phyloP scores from a whole-genome alignment of 2,329 filamentous ascomycete species.

The Epichloe aotearoae region DNA sequence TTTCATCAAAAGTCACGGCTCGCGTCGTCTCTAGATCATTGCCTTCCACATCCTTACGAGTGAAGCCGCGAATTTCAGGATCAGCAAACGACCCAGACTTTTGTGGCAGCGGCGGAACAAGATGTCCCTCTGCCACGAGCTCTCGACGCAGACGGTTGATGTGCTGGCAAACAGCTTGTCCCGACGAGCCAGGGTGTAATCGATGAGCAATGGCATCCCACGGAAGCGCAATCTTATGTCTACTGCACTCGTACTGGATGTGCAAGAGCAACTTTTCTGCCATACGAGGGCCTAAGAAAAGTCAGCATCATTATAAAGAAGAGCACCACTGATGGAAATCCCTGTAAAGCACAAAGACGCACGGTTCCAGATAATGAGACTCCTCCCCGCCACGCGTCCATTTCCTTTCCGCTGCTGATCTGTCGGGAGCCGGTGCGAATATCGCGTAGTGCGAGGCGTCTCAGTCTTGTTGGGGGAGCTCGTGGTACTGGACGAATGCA shows the following conservation, averaged over 20 bases:
- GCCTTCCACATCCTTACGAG: constrained; percentile 15
- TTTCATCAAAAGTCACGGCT: constrained; percentile 20
- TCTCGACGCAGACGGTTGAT: constrained; percentile 21
- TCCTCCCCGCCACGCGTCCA: constrained; percentile 21
- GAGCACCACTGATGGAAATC: too few species aligned
- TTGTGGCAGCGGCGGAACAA: constrained; percentile 24
- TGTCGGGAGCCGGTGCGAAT: constrained; percentile 14
- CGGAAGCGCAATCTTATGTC: constrained; percentile 20
- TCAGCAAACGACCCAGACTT: constrained; percentile 13
- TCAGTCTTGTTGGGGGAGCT: constrained; percentile 5
- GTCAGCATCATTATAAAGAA: too few species aligned
- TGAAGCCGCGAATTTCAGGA: constrained; percentile 19
- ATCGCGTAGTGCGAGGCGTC: constrained; percentile 9
- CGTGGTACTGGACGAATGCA: not conserved
- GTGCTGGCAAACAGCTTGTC: constrained; percentile 24
- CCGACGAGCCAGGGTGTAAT: constrained; percentile 27
- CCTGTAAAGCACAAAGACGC: constrained; percentile 10
- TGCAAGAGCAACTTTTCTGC: constrained; percentile 29
- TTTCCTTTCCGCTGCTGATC: constrained; percentile 14
- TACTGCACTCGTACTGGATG: constrained; percentile 25
- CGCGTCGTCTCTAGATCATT: constrained; percentile 15
- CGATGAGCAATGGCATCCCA: constrained; percentile 28
- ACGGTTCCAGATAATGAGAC: constrained; percentile 31
- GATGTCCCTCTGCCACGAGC: constrained; percentile 25
- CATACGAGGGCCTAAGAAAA: constrained; percentile 29